phyloP scores from a whole-genome alignment of 257 asterid species.

The Linaria vulgaris region DNA sequence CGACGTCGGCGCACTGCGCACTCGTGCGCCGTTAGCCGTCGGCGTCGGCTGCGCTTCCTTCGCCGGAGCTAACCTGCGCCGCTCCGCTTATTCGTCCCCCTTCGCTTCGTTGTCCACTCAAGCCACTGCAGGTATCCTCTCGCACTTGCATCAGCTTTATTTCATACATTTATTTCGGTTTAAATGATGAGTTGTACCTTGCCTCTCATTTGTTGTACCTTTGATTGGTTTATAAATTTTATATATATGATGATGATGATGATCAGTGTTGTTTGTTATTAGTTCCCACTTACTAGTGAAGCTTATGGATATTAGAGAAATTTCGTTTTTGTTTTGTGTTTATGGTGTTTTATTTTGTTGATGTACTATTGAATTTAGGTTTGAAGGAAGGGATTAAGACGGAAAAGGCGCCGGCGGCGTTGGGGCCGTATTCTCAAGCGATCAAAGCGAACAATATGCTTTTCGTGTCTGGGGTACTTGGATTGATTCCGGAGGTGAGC shows the following conservation, averaged over 20 bases:
- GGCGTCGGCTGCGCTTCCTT: slow-evolving; percentile 59
- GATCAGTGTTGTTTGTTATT: not conserved
- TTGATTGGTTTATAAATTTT: too few relatives aligned
- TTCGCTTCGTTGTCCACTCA: slow-evolving; percentile 45
- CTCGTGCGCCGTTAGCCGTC: slow-evolving; percentile 48
- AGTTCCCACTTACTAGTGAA: not conserved
- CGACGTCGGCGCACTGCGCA: slow-evolving; percentile 49
- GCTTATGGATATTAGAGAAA: not conserved
- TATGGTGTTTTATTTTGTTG: not conserved
- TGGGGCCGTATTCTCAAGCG: slow-evolving; percentile 98
- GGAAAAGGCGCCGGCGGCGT: slow-evolving; percentile 90
- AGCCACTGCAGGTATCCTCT: not conserved
- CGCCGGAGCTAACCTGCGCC: slow-evolving; percentile 51
- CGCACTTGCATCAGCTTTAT: too few relatives aligned
- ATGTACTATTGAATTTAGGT: slow-evolving; percentile 32
- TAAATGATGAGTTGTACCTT: slow-evolving; percentile 17
- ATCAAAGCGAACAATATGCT: slow-evolving; percentile 77
- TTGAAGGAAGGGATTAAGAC: slow-evolving; percentile 76
- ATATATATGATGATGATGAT: too few relatives aligned
- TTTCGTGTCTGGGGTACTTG: slow-evolving; percentile 78
- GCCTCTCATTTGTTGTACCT: not conserved
- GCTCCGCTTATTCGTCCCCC: slow-evolving; percentile 47
- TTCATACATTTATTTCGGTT: too few relatives aligned
- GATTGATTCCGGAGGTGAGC: slow-evolving; percentile 82
- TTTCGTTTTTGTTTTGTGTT: not conserved